A percentile compares a stretch with the other conserved stretches of the same genome.
These are phyloP conservation scores for Auricularia sp. DNA, from an alignment of 768 basidiomycete genomes.

Conservation along the genomic window DNA sequence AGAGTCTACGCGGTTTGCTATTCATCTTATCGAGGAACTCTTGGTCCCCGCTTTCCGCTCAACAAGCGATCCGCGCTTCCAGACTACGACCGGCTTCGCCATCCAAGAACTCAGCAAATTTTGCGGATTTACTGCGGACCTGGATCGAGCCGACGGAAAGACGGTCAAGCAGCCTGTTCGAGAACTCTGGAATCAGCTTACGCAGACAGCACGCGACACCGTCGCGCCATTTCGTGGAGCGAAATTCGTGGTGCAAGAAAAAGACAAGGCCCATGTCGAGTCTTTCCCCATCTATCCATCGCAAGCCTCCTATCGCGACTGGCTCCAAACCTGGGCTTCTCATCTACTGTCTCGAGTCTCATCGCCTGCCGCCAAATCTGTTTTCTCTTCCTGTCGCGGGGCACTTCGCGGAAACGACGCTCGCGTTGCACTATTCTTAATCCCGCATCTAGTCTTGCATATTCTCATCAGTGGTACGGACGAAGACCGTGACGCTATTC, in stretches of 20 bases:
- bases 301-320: conserved; percentile 82
- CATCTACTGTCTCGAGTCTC: conserved; percentile 64
- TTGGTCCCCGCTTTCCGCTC: conserved; percentile 86
- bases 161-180: conserved; percentile 46
- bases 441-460: conserved; percentile 87
- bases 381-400: conserved; percentile 73
- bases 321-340: conserved; percentile 85
- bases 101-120: conserved; percentile 86
- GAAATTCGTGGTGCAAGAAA: conserved; percentile 46
- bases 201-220: conserved; percentile 77
- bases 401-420: conserved; percentile 83
- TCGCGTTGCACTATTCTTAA: conserved; percentile 80
- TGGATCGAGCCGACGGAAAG: conserved; percentile 39
- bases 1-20: conserved; percentile 69
- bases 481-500: conserved; percentile 52
- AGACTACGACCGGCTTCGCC: conserved; percentile 77
- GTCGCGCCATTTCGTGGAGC: conserved; percentile 74
- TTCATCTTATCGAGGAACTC: conserved; percentile 77
- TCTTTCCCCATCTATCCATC: conserved; percentile 70
- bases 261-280: conserved; percentile 20
- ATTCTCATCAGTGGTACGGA: conserved; percentile 68
- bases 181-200: conserved; percentile 67
- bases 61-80: conserved; percentile 89
- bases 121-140: conserved; percentile 75
- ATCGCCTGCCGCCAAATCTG: conserved; percentile 44